A percentile compares a stretch with the other conserved stretches of the same genome.
Conservation (phyloP, 2,329 filamentous ascomycete species). For the Cryphonectria carpinicola region DNA sequence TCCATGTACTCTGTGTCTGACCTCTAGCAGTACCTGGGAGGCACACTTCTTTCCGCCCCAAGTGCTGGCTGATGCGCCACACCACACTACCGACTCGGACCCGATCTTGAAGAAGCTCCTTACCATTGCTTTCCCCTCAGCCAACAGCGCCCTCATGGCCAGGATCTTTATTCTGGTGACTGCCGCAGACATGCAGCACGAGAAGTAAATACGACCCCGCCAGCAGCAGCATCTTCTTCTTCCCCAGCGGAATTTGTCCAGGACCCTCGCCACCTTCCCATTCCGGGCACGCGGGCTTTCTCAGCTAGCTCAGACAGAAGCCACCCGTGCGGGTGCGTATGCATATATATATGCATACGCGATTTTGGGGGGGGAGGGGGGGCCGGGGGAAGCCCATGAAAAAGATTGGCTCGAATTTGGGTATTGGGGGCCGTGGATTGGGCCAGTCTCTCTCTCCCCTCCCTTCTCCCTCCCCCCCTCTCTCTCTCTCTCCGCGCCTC, state of each 20-base stretch:
- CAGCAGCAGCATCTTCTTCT: neutral
- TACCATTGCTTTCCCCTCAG: neutral
- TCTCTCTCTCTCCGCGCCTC: neutral
- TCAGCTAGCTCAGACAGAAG: neutral
- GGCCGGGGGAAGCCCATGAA: neutral
- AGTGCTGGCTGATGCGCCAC: neutral
- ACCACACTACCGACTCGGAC: neutral
- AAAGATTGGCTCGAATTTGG: neutral
- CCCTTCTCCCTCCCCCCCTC: too few species aligned
- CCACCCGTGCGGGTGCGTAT: neutral
- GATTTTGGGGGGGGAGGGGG: too few species aligned
- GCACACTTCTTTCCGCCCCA: neutral
- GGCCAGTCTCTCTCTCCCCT: neutral
- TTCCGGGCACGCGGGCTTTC: neutral
- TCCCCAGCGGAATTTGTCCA: neutral
- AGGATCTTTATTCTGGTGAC: neutral
- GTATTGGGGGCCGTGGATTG: neutral
- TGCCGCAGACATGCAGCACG: neutral
- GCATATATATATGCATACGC: neutral
- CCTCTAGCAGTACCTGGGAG: neutral
- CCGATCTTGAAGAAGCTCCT: neutral
- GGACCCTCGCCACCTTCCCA: conserved; percentile 1
- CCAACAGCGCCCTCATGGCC: neutral
- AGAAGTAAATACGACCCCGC: neutral
- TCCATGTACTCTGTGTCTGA: neutral